A percentile compares a stretch with the other conserved stretches of the same genome.
Evolutionary conservation across 495 filamentous ascomycete genomes (phyloP).

Genomic region (Penicillium cinerascens): DNA sequence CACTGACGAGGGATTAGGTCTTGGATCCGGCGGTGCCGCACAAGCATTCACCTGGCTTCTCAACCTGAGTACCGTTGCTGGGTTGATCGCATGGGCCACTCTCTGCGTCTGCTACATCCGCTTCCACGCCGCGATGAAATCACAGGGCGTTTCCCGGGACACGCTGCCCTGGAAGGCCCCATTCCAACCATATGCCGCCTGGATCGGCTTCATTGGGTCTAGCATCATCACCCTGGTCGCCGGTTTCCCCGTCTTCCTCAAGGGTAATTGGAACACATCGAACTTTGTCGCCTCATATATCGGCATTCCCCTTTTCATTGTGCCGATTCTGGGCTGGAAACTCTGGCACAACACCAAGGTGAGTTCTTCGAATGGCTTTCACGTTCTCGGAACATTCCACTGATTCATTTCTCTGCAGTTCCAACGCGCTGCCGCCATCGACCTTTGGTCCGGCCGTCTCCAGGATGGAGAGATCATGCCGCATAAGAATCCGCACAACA

Average conservation of each 20-base stretch:
- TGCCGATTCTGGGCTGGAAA: conserved; percentile 60
- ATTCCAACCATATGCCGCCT: conserved; percentile 61
- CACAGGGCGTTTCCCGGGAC: conserved; percentile 54
- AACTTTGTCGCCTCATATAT: conserved; percentile 58
- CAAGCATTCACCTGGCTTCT: conserved; percentile 59
- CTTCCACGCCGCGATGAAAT: conserved; percentile 57
- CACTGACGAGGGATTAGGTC: conserved; percentile 16
- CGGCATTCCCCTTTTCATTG: conserved; percentile 53
- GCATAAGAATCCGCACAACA: conserved; percentile 16
- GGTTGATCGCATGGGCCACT: conserved; percentile 59
- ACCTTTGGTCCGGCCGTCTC: conserved; percentile 37
- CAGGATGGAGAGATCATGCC: conserved; percentile 33
- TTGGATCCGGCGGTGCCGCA: conserved; percentile 40
- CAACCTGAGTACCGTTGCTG: conserved; percentile 55
- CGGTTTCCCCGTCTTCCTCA: conserved; percentile 39
- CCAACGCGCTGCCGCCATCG: conserved; percentile 27
- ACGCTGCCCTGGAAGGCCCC: conserved; percentile 56
- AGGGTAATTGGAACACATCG: conserved; percentile 36
- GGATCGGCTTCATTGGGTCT: conserved; percentile 56
- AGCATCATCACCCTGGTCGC: conserved; percentile 40
- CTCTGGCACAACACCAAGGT: conserved; percentile 49
- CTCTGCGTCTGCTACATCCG: conserved; percentile 60
- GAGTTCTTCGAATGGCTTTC: neutral
- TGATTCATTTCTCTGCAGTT: conserved; percentile 17
- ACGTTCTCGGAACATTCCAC: neutral